Conservation (phyloP, 257 asterid genomes). For the Solanum clarkiae region DNA sequence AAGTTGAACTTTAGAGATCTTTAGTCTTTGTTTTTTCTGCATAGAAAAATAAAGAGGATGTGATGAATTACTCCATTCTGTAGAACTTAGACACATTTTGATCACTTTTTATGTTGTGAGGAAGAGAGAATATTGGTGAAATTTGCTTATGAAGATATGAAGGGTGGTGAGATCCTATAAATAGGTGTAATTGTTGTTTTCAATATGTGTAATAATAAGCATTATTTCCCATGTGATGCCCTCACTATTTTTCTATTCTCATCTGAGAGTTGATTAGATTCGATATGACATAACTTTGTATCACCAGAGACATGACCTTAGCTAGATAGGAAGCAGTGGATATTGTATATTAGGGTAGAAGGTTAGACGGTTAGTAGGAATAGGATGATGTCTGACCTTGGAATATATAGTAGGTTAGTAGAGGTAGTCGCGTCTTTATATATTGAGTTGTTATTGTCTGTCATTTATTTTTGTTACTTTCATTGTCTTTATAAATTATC, state of each 20-base stretch:
- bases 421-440: no score
- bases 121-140: background rate
- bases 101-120: background rate
- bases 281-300: no score
- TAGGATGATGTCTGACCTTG: no score
- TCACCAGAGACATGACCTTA: no score
- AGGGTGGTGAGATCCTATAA: conserved; percentile 5
- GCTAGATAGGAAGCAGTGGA: no score
- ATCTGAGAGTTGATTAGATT: no score
- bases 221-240: conserved; percentile 16
- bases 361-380: no score
- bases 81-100: conserved; percentile 8
- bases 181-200: conserved; percentile 21
- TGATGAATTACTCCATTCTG: conserved; percentile 1
- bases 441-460: no score
- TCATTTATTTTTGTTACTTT: no score
- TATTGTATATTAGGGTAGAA: no score
- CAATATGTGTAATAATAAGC: conserved; percentile 7
- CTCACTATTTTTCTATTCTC: background rate
- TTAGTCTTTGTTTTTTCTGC: conserved; percentile 13
- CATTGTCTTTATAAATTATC: no score
- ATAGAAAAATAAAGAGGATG: background rate
- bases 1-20: conserved; percentile 8
- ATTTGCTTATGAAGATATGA: background rate
- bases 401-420: no score